These are phyloP conservation scores for Xerocomellus dryophilus DNA, from an alignment of 768 basidiomycete species.

Conservation along the genomic window DNA sequence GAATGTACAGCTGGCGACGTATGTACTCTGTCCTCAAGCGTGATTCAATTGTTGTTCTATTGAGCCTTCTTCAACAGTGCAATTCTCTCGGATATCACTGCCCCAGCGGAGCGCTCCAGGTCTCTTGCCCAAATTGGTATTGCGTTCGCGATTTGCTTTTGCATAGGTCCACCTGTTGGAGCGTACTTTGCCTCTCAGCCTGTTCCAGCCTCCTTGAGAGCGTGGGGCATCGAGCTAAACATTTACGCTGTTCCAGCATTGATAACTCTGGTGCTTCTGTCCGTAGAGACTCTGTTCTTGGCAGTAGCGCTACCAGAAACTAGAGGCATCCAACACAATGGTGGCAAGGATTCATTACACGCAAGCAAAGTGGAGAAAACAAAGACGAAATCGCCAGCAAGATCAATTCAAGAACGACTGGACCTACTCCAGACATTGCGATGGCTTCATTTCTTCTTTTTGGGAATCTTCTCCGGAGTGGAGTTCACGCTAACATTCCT, in stretches of 20 bases:
- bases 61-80: slow-evolving; percentile 51
- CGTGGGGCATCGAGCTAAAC: slow-evolving; percentile 68
- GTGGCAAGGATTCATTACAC: slow-evolving; percentile 19
- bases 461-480: slow-evolving; percentile 89
- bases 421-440: slow-evolving; percentile 57
- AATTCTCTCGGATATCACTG: slow-evolving; percentile 88
- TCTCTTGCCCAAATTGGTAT: slow-evolving; percentile 92
- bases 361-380: slow-evolving; percentile 13
- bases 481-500: slow-evolving; percentile 97
- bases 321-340: slow-evolving; percentile 41
- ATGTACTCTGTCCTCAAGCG: slow-evolving; percentile 29
- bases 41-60: not conserved
- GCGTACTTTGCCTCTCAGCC: slow-evolving; percentile 94
- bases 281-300: slow-evolving; percentile 79
- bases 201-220: slow-evolving; percentile 54
- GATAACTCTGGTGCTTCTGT: slow-evolving; percentile 74
- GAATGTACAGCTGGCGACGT: slow-evolving; percentile 96
- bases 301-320: slow-evolving; percentile 82
- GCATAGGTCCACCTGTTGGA: slow-evolving; percentile 88
- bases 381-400: slow-evolving; percentile 14
- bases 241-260: slow-evolving; percentile 89
- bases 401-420: slow-evolving; percentile 48
- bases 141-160: slow-evolving; percentile 94
- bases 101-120: slow-evolving; percentile 73
- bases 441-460: slow-evolving; percentile 76